phyloP scores from a whole-genome alignment of 192 early-diverging fungal species.

The Jimgerdemannia flammicorona region DNA sequence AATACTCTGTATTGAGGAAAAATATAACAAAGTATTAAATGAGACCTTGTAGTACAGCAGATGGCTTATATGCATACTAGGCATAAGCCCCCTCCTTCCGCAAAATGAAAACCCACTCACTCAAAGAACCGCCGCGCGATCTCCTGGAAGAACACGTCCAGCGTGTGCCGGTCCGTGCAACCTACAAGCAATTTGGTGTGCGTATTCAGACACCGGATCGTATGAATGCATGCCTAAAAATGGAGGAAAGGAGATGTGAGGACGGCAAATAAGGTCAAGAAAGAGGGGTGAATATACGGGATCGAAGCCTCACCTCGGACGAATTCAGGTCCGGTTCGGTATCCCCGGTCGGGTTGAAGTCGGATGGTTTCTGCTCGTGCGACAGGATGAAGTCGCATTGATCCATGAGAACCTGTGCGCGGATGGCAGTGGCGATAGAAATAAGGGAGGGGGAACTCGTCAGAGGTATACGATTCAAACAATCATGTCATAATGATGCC shows the following conservation, averaged over 20 bases:
- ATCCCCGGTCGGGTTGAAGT: constrained; percentile 72
- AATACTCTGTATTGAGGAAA: constrained; percentile 54
- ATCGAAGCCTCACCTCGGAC: constrained; percentile 50
- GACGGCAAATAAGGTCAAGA: background rate
- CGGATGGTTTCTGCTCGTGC: constrained; percentile 60
- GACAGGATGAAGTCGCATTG: constrained; percentile 82
- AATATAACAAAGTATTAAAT: no score
- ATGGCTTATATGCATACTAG: background rate
- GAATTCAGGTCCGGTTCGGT: constrained; percentile 59
- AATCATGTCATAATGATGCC: no score
- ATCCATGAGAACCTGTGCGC: constrained; percentile 65
- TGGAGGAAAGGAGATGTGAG: background rate
- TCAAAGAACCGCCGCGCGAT: constrained; percentile 84
- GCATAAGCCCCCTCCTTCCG: background rate
- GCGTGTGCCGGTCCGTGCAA: constrained; percentile 76
- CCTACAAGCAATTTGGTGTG: constrained; percentile 74
- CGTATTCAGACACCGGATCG: constrained; percentile 72
- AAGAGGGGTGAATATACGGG: background rate
- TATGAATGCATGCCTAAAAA: constrained; percentile 66
- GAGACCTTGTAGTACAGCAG: background rate
- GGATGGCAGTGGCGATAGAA: background rate
- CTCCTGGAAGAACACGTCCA: constrained; percentile 90
- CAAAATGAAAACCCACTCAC: constrained; percentile 40
- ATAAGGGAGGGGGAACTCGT: no score
- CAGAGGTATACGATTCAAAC: no score